Percentiles rank a stretch among this genome's conserved stretches.
Evolutionary conservation across 306 rosid species (phyloP).

Genomic region (Gastrolobium villosum): DNA sequence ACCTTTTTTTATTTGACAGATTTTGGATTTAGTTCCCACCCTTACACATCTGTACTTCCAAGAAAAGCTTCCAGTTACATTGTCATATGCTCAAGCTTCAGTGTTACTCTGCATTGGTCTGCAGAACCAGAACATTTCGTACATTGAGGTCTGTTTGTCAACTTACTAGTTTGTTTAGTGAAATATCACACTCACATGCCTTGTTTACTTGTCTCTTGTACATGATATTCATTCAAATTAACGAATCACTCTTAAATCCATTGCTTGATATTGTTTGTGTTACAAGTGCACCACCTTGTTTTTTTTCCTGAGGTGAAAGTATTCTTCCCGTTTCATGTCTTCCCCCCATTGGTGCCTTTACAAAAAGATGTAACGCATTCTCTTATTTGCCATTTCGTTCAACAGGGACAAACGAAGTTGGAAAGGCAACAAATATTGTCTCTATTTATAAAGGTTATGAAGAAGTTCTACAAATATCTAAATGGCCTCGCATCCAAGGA

Average conservation of each 20-base stretch:
- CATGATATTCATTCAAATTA: conserved; percentile 14
- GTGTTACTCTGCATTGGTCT: conserved; percentile 92
- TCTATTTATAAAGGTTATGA: conserved; percentile 82
- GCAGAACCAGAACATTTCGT: conserved; percentile 72
- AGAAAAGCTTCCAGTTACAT: conserved; percentile 79
- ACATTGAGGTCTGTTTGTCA: conserved; percentile 75
- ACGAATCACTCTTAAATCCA: not conserved
- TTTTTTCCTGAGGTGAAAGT: conserved; percentile 8
- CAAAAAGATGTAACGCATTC: conserved; percentile 31
- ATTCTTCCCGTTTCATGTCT: conserved; percentile 28
- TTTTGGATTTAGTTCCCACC: conserved; percentile 77
- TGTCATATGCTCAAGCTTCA: conserved; percentile 80
- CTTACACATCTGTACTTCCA: conserved; percentile 75
- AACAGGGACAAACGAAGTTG: conserved; percentile 76
- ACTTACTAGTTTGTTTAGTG: conserved; percentile 13
- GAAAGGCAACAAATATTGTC: conserved; percentile 88
- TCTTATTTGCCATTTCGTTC: conserved; percentile 35
- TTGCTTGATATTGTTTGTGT: conserved; percentile 30
- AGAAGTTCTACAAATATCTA: conserved; percentile 74
- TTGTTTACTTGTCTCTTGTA: not conserved
- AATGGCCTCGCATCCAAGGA: conserved; percentile 72
- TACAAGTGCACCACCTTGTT: conserved; percentile 17
- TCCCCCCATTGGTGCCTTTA: not conserved
- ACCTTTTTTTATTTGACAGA: conserved; percentile 61
- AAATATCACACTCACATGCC: conserved; percentile 34